phyloP scores from a whole-genome alignment of 108 stramenopile genomes.

The Skeletonema tropicum region DNA sequence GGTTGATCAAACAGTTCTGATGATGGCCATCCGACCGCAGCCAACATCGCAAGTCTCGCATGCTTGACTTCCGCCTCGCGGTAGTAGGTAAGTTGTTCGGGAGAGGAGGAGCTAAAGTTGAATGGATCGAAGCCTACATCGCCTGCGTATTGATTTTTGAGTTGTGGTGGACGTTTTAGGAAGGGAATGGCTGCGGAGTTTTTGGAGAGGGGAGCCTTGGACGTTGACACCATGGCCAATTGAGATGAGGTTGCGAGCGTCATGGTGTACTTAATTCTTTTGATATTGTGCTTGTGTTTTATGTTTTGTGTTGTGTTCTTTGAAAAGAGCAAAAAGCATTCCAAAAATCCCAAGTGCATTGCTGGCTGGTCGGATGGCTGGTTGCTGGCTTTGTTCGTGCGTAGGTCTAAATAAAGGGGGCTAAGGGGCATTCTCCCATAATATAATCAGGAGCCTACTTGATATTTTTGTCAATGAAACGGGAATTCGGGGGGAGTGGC shows the following conservation, averaged over 20 bases:
- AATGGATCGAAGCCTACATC: constrained; percentile 92
- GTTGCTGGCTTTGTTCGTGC: too few species aligned
- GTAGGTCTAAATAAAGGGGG: too few species aligned
- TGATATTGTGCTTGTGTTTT: background rate
- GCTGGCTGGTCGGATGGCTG: too few species aligned
- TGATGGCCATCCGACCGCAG: constrained; percentile 84
- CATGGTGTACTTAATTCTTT: background rate
- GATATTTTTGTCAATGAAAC: too few species aligned
- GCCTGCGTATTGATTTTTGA: constrained; percentile 65
- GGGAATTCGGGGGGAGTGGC: too few species aligned
- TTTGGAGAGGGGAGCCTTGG: constrained; percentile 17
- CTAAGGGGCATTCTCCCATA: background rate
- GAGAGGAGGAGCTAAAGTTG: constrained; percentile 54
- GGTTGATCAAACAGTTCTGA: constrained; percentile 73
- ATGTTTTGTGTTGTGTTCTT: background rate
- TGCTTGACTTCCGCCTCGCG: constrained; percentile 92
- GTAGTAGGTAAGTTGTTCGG: constrained; percentile 59
- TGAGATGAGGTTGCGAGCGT: background rate
- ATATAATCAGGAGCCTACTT: background rate
- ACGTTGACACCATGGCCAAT: constrained; percentile 2
- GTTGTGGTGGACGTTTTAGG: constrained; percentile 53
- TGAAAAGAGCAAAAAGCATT: background rate
- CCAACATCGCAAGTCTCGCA: constrained; percentile 85
- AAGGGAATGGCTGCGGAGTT: constrained; percentile 71
- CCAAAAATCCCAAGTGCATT: background rate